Evolutionary conservation across 1,284 basidiomycete species (phyloP).

Genomic region (Dichomitus squalens): DNA sequence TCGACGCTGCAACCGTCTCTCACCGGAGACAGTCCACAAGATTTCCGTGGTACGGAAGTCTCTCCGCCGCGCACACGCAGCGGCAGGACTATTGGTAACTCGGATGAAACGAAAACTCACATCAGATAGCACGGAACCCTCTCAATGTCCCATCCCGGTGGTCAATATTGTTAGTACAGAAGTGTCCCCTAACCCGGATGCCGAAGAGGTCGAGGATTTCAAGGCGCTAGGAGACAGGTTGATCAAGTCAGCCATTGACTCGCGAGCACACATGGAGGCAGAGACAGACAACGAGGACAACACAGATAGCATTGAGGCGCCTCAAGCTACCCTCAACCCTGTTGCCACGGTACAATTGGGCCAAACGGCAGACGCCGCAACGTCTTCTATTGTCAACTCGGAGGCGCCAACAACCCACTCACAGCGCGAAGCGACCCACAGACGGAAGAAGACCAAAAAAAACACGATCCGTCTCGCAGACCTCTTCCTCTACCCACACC

Average conservation of each 20-base stretch:
- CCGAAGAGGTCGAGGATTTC: not conserved
- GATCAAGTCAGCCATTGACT: not conserved
- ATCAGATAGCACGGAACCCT: not conserved
- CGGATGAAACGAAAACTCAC: not conserved
- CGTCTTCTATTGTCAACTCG: too few relatives aligned
- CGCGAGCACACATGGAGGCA: not conserved
- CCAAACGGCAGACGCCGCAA: not conserved
- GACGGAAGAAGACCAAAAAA: not conserved
- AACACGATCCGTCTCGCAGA: not conserved
- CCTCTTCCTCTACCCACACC: not conserved
- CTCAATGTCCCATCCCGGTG: not conserved
- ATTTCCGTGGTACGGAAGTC: not conserved
- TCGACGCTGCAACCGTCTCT: conserved; percentile 22
- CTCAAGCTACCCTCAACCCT: too few relatives aligned
- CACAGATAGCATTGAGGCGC: too few relatives aligned
- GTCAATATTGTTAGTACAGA: too few relatives aligned
- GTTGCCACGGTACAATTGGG: too few relatives aligned
- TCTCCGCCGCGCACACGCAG: not conserved
- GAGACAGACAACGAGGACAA: not conserved
- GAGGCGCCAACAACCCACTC: too few relatives aligned
- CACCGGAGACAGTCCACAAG: conserved; percentile 21
- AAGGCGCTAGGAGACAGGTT: not conserved
- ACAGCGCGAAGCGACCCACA: too few relatives aligned
- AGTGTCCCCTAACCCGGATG: not conserved
- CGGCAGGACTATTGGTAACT: not conserved